Evolutionary conservation across 1,284 basidiomycete species (phyloP).

Genomic region (Microbotryomycetes sp.): DNA sequence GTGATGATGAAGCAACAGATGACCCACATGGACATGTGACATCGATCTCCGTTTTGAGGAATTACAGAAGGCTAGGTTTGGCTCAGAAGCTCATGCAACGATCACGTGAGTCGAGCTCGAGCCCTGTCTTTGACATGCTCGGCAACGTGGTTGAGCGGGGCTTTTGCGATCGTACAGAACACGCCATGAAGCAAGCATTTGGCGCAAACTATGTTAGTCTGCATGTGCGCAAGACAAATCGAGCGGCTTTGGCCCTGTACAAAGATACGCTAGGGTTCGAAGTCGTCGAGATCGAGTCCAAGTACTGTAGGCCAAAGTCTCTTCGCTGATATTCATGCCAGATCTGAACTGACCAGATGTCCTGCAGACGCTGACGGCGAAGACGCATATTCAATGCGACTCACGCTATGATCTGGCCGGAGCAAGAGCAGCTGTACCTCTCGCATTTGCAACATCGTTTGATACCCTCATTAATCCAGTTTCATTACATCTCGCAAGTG

Average conservation of each 20-base stretch:
- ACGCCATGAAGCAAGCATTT: slow-evolving; percentile 79
- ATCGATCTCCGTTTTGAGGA: slow-evolving; percentile 79
- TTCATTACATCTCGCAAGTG: too few relatives aligned
- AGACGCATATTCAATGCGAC: slow-evolving; percentile 28
- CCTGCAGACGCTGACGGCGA: slow-evolving; percentile 46
- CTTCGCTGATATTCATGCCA: not conserved
- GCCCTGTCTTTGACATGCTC: too few relatives aligned
- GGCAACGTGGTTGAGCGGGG: too few relatives aligned
- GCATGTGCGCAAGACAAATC: slow-evolving; percentile 81
- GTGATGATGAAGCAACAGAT: slow-evolving; percentile 60
- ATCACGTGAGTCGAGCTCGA: slow-evolving; percentile 57
- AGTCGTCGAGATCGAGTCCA: slow-evolving; percentile 65
- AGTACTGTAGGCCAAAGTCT: slow-evolving; percentile 51
- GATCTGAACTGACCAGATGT: not conserved
- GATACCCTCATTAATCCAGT: not conserved
- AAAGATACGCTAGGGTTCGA: slow-evolving; percentile 75
- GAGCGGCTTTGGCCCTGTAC: slow-evolving; percentile 74
- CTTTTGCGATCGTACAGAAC: too few relatives aligned
- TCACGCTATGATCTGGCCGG: not conserved
- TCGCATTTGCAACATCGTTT: too few relatives aligned
- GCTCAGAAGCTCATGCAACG: slow-evolving; percentile 83
- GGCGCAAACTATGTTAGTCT: slow-evolving; percentile 68
- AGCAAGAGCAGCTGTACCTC: too few relatives aligned
- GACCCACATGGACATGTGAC: slow-evolving; percentile 78
- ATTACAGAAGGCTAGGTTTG: slow-evolving; percentile 74